Evolutionary conservation across 345 rosid genomes (phyloP), one percentile per base, ranked within the genome.

Genomic region (Geranium rotundifolium): DNA sequence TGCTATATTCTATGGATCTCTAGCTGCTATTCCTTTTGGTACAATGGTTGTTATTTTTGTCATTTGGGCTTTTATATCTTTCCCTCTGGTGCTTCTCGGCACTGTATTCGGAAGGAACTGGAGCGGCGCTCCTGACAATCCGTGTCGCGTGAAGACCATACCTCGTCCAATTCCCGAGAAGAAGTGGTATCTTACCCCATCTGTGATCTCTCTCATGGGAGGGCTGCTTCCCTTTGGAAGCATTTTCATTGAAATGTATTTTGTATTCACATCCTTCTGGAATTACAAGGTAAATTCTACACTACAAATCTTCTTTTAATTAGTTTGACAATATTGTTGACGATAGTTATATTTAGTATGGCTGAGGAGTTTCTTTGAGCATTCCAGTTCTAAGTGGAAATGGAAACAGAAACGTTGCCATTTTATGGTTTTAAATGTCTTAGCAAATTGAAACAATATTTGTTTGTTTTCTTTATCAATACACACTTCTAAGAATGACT

Each of bases 201-300:
- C 92, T 14, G 89, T 90, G 59, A 92, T 90, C 20, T 90, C 97
- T 3, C 63, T 90, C 80, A 85, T 90, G 95, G 97, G 97, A 57
- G 97, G 97, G 64, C 72, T 90, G 57, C 69, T 90, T 61, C 97
- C 97, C 59, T 90, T 90, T 73, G 97, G 95, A 69, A 90, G 97
- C 82, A 90, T 90, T 67, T 90, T 90, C 75, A 90, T 90, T 23
- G 97, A 90, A 81, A 90, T 90, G 95, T 90, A 90, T 74, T 90
- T 90, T 68, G 95, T 90, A 74, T 90, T 90, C 83, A 90, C 97
- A 15, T 90, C 97, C 70, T 90, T 90, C 77, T 90, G 97, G 97
- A 90, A 90, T 66, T 90, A 90, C 92, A 90, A 88, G 97, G 97
- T 90, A 74, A 80, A 23, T 23, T 23, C 27, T 23, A 23, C 27